A percentile compares a stretch with the other conserved stretches of the same genome.
phyloP scores from a whole-genome alignment of 768 basidiomycete genomes.

The Pleurotus djamor region DNA sequence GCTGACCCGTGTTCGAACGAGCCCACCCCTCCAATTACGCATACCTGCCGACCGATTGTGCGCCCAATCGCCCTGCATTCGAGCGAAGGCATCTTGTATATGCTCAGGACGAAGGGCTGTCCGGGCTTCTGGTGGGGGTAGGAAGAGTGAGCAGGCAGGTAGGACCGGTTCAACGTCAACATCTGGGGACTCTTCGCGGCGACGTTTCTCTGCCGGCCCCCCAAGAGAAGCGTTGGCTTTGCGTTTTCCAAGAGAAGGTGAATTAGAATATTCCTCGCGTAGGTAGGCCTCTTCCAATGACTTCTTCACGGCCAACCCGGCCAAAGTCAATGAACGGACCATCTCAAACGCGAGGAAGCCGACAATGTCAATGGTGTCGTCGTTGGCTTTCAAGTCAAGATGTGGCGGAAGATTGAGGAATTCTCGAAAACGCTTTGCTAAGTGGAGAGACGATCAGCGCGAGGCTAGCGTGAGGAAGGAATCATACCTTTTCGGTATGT shows the following conservation, averaged over 20 bases:
- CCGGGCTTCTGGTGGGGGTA: conserved; percentile 79
- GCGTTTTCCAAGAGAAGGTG: conserved; percentile 69
- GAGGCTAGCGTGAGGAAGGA: neutral
- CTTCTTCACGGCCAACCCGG: conserved; percentile 82
- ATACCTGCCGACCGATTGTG: conserved; percentile 83
- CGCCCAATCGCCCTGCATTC: conserved; percentile 87
- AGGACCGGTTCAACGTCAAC: conserved; percentile 60
- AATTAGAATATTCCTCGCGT: conserved; percentile 56
- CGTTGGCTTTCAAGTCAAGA: conserved; percentile 86
- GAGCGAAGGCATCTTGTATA: conserved; percentile 86
- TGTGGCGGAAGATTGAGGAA: conserved; percentile 88
- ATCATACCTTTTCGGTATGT: conserved; percentile 90
- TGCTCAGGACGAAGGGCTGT: conserved; percentile 81
- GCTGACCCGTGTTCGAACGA: conserved; percentile 75
- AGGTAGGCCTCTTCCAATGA: conserved; percentile 71
- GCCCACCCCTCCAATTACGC: conserved; percentile 86
- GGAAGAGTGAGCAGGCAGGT: conserved; percentile 71
- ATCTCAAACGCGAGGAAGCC: conserved; percentile 98
- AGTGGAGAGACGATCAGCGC: neutral
- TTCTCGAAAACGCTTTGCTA: conserved; percentile 93
- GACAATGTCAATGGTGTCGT: conserved; percentile 95
- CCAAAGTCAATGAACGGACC: conserved; percentile 90
- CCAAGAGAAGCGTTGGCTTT: conserved; percentile 46
- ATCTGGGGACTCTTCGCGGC: conserved; percentile 61
- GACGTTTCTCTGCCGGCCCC: conserved; percentile 48